Evolutionary conservation across 768 basidiomycete species (phyloP).

Genomic region (Epithele typhae): DNA sequence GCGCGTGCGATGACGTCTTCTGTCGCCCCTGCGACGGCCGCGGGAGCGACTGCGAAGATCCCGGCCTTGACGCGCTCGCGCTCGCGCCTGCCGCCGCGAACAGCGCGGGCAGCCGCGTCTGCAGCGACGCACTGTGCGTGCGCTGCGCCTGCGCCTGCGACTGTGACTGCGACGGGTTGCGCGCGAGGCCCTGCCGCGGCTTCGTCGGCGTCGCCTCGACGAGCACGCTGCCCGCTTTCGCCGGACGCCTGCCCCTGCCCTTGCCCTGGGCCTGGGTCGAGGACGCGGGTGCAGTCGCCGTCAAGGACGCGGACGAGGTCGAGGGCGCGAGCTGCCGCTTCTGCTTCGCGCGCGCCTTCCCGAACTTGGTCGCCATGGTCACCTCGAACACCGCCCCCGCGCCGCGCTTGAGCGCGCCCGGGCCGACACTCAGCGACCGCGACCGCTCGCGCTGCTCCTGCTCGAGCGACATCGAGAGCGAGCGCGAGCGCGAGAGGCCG

Average conservation of each 20-base stretch:
- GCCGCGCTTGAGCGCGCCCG: conserved; percentile 37
- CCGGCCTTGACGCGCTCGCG: not conserved
- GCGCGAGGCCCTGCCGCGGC: conserved; percentile 10
- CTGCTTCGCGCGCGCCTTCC: conserved; percentile 18
- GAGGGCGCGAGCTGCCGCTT: not conserved
- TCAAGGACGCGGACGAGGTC: too few species aligned
- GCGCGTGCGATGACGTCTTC: too few species aligned
- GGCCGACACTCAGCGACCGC: conserved; percentile 28
- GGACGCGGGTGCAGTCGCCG: too few species aligned
- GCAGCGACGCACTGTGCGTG: too few species aligned
- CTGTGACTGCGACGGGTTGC: conserved; percentile 8
- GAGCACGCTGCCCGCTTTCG: conserved; percentile 36
- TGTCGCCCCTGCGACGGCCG: not conserved
- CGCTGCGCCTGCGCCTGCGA: not conserved
- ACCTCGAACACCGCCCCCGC: conserved; percentile 63
- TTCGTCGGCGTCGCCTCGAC: conserved; percentile 56
- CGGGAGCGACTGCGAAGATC: not conserved
- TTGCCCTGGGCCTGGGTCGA: not conserved
- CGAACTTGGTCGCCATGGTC: conserved; percentile 72
- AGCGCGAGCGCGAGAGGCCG: conserved; percentile 24
- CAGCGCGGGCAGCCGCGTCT: conserved; percentile 6
- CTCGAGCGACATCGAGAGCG: conserved; percentile 63
- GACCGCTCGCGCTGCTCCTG: conserved; percentile 46
- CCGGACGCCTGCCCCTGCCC: too few species aligned
- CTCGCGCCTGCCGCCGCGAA: not conserved